Evolutionary conservation across 257 asterid genomes (phyloP).

Genomic region (Lavandula angustifolia): DNA sequence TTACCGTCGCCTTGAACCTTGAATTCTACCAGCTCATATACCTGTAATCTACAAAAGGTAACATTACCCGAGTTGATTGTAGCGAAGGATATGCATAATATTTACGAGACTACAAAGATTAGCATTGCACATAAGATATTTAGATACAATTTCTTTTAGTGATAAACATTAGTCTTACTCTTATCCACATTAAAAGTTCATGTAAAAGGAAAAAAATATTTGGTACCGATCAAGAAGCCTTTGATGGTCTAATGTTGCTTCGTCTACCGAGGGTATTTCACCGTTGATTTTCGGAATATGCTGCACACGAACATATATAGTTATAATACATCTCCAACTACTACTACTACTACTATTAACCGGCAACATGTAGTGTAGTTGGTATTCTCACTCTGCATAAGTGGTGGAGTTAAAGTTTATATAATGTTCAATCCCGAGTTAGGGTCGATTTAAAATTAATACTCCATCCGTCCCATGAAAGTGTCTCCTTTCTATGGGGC

Average conservation of each 20-base stretch:
- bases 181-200: too few species aligned
- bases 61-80: slow-evolving; percentile 27
- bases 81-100: slow-evolving; percentile 6
- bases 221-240: slow-evolving; percentile 85
- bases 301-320: slow-evolving; percentile 48
- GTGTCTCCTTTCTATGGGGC: too few species aligned
- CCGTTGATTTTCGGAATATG: slow-evolving; percentile 94
- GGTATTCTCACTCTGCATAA: too few species aligned
- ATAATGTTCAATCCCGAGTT: too few species aligned
- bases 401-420: too few species aligned
- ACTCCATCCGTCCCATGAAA: too few species aligned
- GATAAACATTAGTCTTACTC: too few species aligned
- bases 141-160: slow-evolving; percentile 14
- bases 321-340: not conserved
- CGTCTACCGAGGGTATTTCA: slow-evolving; percentile 88
- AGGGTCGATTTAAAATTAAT: too few species aligned
- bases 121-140: slow-evolving; percentile 10
- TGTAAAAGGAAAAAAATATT: too few species aligned
- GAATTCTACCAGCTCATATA: slow-evolving; percentile 78
- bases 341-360: not conserved
- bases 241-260: slow-evolving; percentile 91
- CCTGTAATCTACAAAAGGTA: slow-evolving; percentile 63
- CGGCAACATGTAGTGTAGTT: too few species aligned
- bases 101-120: not conserved
- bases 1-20: slow-evolving; percentile 96